Evolutionary conservation across 1,284 basidiomycete genomes (phyloP).

Genomic region (Ustilago hordei): DNA sequence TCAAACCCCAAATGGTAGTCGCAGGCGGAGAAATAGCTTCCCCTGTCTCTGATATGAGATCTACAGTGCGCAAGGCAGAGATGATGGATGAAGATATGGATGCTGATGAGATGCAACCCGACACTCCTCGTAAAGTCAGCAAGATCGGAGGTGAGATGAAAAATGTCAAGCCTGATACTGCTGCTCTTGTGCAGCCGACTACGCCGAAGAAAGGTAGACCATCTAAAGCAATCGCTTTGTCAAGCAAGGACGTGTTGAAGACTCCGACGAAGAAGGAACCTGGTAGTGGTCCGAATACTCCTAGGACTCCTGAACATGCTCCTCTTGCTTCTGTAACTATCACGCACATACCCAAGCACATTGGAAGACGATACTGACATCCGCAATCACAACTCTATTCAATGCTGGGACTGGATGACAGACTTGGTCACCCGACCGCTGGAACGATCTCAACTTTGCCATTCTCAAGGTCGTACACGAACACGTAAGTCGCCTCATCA

Average conservation of each 20-base stretch:
- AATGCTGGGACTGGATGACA: background rate
- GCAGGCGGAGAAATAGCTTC: background rate
- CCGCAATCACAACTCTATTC: background rate
- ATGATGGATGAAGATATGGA: background rate
- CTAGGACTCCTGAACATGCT: constrained; percentile 16
- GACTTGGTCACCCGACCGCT: constrained; percentile 24
- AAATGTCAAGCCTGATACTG: background rate
- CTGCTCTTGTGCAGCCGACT: background rate
- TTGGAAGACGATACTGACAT: background rate
- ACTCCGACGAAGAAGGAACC: constrained; percentile 27
- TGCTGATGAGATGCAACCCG: background rate
- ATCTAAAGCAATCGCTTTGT: background rate
- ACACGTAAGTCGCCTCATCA: constrained; percentile 21
- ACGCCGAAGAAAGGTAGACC: constrained; percentile 23
- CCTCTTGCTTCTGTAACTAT: constrained; percentile 18
- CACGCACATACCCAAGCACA: no score
- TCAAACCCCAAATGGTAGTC: background rate
- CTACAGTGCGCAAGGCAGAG: constrained; percentile 6
- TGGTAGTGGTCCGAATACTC: background rate
- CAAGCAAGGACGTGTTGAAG: constrained; percentile 20
- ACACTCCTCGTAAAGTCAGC: background rate
- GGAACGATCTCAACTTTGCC: constrained; percentile 47
- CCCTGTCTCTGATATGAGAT: constrained; percentile 22
- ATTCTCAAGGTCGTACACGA: constrained; percentile 40
- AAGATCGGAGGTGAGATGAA: background rate